Evolutionary conservation across 345 rosid genomes (phyloP).

Genomic region (Populus ilicifolia): DNA sequence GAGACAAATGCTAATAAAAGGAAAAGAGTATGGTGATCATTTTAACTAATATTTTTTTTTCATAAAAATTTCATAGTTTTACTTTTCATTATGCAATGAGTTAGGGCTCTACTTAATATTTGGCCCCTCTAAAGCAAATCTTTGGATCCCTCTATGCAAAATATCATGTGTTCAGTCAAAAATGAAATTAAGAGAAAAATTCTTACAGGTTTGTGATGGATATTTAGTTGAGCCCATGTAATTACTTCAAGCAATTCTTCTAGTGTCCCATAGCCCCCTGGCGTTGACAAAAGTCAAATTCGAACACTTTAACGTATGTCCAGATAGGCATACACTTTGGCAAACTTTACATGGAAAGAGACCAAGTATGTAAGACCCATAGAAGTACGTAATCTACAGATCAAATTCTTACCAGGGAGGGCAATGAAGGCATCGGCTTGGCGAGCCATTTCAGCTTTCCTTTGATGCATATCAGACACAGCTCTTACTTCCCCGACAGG

Average conservation of each 20-base stretch:
- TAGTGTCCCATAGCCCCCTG: constrained; percentile 96
- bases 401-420: constrained; percentile 57
- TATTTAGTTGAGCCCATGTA: constrained; percentile 97
- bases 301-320: too few relatives aligned
- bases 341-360: not conserved
- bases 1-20: not conserved
- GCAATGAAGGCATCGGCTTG: constrained; percentile 96
- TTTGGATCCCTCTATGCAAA: not conserved
- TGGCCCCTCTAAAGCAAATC: too few relatives aligned
- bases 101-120: not conserved
- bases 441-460: constrained; percentile 95
- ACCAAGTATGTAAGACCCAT: not conserved
- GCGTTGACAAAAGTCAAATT: not conserved
- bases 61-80: not conserved
- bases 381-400: not conserved
- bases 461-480: constrained; percentile 88
- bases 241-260: constrained; percentile 94
- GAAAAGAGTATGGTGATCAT: not conserved
- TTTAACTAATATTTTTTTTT: not conserved
- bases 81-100: not conserved
- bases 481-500: constrained; percentile 87
- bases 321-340: not conserved
- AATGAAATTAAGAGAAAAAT: not conserved
- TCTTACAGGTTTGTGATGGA: constrained; percentile 89
- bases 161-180: not conserved